Evolutionary conservation across 2,329 filamentous ascomycete genomes (phyloP).

Genomic region (Cladosporium sp.): DNA sequence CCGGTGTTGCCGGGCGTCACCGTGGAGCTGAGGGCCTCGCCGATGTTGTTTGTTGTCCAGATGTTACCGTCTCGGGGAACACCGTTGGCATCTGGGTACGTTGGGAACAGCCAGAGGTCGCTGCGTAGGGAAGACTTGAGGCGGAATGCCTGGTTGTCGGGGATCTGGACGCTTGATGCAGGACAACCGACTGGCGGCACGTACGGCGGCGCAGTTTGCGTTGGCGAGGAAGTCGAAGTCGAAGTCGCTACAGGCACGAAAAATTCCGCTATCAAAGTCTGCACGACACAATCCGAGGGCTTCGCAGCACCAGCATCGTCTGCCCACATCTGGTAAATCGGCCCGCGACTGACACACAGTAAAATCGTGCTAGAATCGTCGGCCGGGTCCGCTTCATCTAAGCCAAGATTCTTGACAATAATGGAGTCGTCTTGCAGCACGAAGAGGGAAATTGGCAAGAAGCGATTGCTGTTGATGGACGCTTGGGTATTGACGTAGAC

Average conservation of each 20-base stretch:
- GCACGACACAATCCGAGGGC: background rate
- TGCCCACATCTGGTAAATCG: background rate
- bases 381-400: background rate
- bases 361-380: background rate
- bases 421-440: background rate
- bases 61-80: too few relatives aligned
- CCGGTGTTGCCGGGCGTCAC: background rate
- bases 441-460: background rate
- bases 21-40: background rate
- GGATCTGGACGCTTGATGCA: background rate
- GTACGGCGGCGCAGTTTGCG: background rate
- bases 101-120: too few relatives aligned
- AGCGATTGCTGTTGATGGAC: background rate
- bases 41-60: background rate
- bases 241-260: background rate
- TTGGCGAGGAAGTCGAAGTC: background rate
- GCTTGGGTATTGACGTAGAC: background rate
- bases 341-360: background rate
- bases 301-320: background rate
- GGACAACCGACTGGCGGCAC: background rate
- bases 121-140: background rate
- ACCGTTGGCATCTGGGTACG: too few relatives aligned
- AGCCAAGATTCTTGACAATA: background rate
- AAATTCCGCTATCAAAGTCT: background rate
- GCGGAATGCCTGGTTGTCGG: background rate